Evolutionary conservation across 2,329 filamentous ascomycete species (phyloP).

Genomic region (Apiospora kogelbergensis): DNA sequence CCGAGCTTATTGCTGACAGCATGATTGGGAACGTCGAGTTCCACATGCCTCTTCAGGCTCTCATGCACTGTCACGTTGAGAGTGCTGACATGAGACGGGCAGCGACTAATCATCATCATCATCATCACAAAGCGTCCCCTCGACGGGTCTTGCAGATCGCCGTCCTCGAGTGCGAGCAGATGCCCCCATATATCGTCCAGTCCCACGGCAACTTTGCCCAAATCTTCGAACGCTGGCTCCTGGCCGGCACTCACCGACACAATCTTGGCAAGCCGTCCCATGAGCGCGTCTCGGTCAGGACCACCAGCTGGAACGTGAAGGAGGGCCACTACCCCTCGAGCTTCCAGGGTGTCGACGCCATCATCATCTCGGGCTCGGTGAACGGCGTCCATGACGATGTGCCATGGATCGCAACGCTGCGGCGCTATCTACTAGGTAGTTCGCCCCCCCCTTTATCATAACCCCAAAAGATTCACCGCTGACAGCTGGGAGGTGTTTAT

Average conservation of each 20-base stretch:
- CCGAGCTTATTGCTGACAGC: slow-evolving; percentile 10
- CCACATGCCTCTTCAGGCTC: neutral
- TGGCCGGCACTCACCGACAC: slow-evolving; percentile 5
- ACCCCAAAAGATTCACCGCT: neutral
- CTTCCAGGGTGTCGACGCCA: slow-evolving; percentile 8
- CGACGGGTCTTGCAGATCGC: slow-evolving; percentile 11
- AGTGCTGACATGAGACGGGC: slow-evolving; percentile 3
- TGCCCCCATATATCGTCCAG: slow-evolving; percentile 8
- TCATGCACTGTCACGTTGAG: neutral
- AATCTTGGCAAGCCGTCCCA: neutral
- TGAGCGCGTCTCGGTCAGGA: neutral
- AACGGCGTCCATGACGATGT: slow-evolving; percentile 12
- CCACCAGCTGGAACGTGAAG: slow-evolving; percentile 9
- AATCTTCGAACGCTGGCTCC: slow-evolving; percentile 15
- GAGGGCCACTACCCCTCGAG: slow-evolving; percentile 10
- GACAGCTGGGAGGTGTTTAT: slow-evolving; percentile 3
- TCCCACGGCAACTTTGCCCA: slow-evolving; percentile 12
- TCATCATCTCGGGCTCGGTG: slow-evolving; percentile 15
- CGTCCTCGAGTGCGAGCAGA: slow-evolving; percentile 15
- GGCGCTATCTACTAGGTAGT: slow-evolving; percentile 7
- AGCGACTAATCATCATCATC: too few relatives aligned
- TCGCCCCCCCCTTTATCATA: neutral
- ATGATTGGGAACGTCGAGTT: neutral
- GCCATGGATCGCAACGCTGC: slow-evolving; percentile 12
- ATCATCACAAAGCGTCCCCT: neutral